Base-by-base conservation (phyloP, 805 yeast species). In the Wickerhamomyces xylosicus region DNA sequence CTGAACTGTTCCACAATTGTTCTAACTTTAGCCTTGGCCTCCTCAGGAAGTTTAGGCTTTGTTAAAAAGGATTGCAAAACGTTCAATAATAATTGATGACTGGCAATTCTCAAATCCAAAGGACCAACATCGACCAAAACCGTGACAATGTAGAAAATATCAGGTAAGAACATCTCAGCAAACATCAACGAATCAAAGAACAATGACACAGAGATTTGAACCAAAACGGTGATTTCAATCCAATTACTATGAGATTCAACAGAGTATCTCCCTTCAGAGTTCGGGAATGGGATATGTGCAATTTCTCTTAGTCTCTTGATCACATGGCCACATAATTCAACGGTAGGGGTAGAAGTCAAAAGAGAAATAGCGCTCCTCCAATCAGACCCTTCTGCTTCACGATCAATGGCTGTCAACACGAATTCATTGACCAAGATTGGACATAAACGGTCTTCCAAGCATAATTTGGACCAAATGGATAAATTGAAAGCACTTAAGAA, bases 301-400 rank as follows among this genome's bases (percentile, higher is more conserved):
- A 78, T 67, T 9, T 64, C 64, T 43, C 78, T 67, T 32, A 86
- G 56, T 44, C 82, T 65, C 25, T 66, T 56, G 31, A 85, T 64
- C 2, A 85, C 71, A 37, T 73, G 69, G 7, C 85, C 79, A 49
- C 86, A 78, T 2, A 84, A 66, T 45, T 79, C 85, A n/a, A 79
- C 64, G 1, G 90, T 77, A 3, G 95, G 87, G 18, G 74, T 63
- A 13, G 74, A 57, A 1, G 80, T 70, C 46, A 85, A 62, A n/a
- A 81, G 66, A 1, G 80, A 68, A 2, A 80, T 68, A 5, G 78
- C 69, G 35, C 70, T 72, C 16, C 69, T 67, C 85, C 85, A 83
- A 36, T 71, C 77, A 31, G 74, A 71, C 4, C 79, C 82, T 47
- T 80, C 85, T n/a, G 85, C 78, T 47, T 80, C 82, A 50, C 79